These are phyloP conservation scores for Tylopilus sp. DNA, from an alignment of 1,284 basidiomycete species.

Conservation along the genomic window DNA sequence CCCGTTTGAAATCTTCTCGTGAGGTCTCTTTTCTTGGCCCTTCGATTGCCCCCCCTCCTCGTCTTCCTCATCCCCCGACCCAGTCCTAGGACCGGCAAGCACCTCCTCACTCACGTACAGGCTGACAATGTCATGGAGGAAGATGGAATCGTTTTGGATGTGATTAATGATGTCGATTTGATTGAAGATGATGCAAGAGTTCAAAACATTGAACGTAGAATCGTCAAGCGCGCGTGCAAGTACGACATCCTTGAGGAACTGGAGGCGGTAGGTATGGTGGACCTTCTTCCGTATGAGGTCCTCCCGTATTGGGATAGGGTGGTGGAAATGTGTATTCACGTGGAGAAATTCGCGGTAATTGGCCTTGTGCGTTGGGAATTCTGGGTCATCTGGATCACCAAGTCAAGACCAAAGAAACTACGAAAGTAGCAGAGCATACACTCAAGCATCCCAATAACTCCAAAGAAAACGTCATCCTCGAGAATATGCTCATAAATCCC, in stretches of 20 bases:
- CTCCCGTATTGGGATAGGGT: conserved; percentile 82
- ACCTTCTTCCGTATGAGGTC: conserved; percentile 78
- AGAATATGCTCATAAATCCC: conserved; percentile 93
- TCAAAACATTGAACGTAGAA: conserved; percentile 94
- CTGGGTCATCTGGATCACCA: conserved; percentile 78
- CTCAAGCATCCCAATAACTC: conserved; percentile 95
- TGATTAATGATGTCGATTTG: conserved; percentile 97
- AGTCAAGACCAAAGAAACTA: conserved; percentile 13
- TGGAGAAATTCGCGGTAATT: conserved; percentile 93
- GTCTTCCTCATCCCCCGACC: conserved; percentile 31
- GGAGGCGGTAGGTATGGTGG: conserved; percentile 93
- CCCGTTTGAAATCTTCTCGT: conserved; percentile 33
- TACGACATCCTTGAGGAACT: conserved; percentile 97
- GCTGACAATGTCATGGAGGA: conserved; percentile 76
- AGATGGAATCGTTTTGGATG: conserved; percentile 73
- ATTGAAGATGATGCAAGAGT: conserved; percentile 97
- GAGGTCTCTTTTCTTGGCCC: conserved; percentile 27
- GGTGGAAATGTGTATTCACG: conserved; percentile 77
- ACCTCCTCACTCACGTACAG: conserved; percentile 72
- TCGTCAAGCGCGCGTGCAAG: conserved; percentile 94
- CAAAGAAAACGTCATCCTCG: conserved; percentile 89
- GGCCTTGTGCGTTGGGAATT: conserved; percentile 93
- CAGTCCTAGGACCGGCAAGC: conserved; percentile 37
- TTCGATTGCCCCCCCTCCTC: conserved; percentile 25
- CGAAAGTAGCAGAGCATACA: conserved; percentile 54